Base-by-base conservation (phyloP, 139 green algal species). In the Chlamydomonas sphaeroides region DNA sequence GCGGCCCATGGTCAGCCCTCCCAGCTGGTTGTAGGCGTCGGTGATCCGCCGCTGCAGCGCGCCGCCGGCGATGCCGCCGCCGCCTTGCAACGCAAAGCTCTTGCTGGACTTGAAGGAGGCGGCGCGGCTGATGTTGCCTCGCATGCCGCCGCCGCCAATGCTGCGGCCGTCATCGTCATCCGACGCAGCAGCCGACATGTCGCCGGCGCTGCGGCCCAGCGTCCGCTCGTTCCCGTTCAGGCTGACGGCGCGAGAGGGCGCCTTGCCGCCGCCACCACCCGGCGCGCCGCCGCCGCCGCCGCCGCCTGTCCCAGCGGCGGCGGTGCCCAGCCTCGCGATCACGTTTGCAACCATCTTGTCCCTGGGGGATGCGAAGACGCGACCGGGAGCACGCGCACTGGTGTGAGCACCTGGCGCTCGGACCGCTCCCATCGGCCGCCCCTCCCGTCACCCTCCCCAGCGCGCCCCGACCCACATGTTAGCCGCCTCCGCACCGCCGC, bases 121-220 rank as follows among this genome's bases (percentile, higher is more conserved):
- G 35, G 56, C 56, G 59, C 74, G 59, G 39, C 74, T 80, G 10
- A 70, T 28, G 25, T n/a, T 30, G 59, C 59, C 59, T 3, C 59
- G n/a, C 3, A 10, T 23, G 53, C 65, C 65, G 74, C 63, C 63
- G 33, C 74, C 74, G 1, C 26, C 25, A 23, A 70, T 30, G 56
- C 74, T 80, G 39, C 59, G 74, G 2, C 41, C 59, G 30, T 80
- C 74, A 6, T 80, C 74, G 41, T 80, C 74, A 41, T 63, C 74
- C 11, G 5, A 8, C 2, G 23, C 25, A 4, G 51, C 72, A 26
- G 7, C 59, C 5, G n/a, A 20, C 38, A 49, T n/a, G 30, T 32
- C n/a, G 49, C 48, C 49, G 15, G 23, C 51, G 56, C 56, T 38
- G 6, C 38, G 36, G 36, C 21, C 56, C 23, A 53, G 56, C 5